A percentile compares a stretch with the other conserved stretches of the same genome.
phyloP scores from a whole-genome alignment of 1,139 yeast species.

The Cylindricascospora bacillispora region DNA sequence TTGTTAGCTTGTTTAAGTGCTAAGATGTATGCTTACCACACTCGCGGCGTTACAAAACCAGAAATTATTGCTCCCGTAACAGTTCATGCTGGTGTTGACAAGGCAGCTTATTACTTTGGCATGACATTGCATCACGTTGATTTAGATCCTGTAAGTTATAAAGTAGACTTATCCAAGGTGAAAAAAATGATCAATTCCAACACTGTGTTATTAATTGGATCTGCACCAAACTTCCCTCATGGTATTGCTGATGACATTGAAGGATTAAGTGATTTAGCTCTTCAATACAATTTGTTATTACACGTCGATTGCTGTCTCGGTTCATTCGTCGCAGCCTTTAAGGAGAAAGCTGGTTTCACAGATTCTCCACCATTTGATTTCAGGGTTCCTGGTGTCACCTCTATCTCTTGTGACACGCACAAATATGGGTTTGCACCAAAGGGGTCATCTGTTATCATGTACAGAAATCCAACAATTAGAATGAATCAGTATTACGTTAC shows the following conservation, averaged over 20 bases:
- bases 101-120: conserved; percentile 84
- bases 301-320: conserved; percentile 97
- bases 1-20: conserved; percentile 81
- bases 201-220: conserved; percentile 76
- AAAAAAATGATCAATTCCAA: conserved; percentile 55
- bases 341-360: conserved; percentile 51
- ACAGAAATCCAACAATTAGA: conserved; percentile 53
- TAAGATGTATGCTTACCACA: conserved; percentile 39
- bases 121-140: conserved; percentile 77
- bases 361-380: conserved; percentile 68
- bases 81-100: conserved; percentile 90
- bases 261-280: conserved; percentile 54
- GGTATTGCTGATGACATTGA: conserved; percentile 88
- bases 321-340: conserved; percentile 75
- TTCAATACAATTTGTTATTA: conserved; percentile 54
- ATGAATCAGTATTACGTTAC: conserved; percentile 74
- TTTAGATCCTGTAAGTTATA: conserved; percentile 50
- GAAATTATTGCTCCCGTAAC: conserved; percentile 85
- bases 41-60: conserved; percentile 54
- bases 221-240: conserved; percentile 96
- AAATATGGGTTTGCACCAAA: conserved; percentile 98
- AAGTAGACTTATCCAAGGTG: conserved; percentile 57
- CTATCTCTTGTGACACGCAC: conserved; percentile 95
- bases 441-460: conserved; percentile 89
- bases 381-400: conserved; percentile 86